phyloP scores from a whole-genome alignment of 371 early-diverging fungal species.

The Mucor piriformis region DNA sequence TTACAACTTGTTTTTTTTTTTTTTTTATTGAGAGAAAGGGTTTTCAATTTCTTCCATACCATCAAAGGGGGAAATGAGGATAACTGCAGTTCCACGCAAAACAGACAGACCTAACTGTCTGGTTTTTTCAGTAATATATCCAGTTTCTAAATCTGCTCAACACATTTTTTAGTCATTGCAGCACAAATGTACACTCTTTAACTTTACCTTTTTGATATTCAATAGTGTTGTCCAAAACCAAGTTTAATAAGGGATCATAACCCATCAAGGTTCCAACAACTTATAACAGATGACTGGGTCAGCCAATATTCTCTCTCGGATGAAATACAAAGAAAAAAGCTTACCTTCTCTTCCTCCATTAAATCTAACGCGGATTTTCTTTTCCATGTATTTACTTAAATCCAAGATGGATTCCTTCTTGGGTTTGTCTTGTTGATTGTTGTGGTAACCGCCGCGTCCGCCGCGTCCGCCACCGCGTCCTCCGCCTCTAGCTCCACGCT shows the following conservation, averaged over 20 bases:
- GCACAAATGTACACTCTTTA: too few species aligned
- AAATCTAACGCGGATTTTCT: conserved; percentile 89
- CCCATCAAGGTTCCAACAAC: conserved; percentile 92
- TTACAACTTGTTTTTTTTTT: not conserved
- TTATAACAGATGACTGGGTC: too few species aligned
- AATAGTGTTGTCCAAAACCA: conserved; percentile 91
- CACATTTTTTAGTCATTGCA: not conserved
- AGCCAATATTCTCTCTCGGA: too few species aligned
- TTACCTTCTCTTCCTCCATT: conserved; percentile 94
- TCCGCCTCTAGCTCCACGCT: conserved; percentile 58
- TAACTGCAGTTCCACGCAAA: conserved; percentile 88
- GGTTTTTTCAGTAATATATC: conserved; percentile 64
- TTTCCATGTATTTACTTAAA: conserved; percentile 90
- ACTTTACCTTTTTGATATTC: conserved; percentile 76
- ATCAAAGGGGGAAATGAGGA: conserved; percentile 90
- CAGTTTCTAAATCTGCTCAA: conserved; percentile 69
- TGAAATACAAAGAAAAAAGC: too few species aligned
- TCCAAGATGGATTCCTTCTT: conserved; percentile 92
- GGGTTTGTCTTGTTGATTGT: conserved; percentile 60
- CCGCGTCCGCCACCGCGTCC: conserved; percentile 59
- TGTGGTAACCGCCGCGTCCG: conserved; percentile 42
- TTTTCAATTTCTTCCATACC: conserved; percentile 91
- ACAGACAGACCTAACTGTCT: conserved; percentile 87
- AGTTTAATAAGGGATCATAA: conserved; percentile 89
- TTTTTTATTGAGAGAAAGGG: conserved; percentile 65